These are phyloP conservation scores for Pichia californica DNA, from an alignment of 805 yeast species.

Conservation along the genomic window DNA sequence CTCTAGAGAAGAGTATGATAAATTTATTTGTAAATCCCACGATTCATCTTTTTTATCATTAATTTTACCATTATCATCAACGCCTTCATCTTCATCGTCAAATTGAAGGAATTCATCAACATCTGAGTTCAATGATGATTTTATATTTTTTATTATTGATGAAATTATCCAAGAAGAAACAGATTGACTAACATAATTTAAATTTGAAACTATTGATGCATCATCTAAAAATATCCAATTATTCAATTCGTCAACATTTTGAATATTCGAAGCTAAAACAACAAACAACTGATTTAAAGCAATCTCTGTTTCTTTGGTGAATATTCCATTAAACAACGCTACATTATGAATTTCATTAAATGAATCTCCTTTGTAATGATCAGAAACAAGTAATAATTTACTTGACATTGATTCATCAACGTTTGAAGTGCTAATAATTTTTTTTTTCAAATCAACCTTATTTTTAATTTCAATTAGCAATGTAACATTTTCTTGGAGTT, in stretches of 20 bases:
- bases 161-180: constrained; percentile 36
- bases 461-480: constrained; percentile 11
- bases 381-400: constrained; percentile 19
- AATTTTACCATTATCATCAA: constrained; percentile 9
- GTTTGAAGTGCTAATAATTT: background rate
- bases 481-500: constrained; percentile 14
- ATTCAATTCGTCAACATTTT: background rate
- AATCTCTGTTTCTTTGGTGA: constrained; percentile 20
- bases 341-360: constrained; percentile 2
- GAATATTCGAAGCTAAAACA: background rate
- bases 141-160: constrained; percentile 1
- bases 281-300: constrained; percentile 10
- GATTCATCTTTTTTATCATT: constrained; percentile 2
- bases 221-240: no score
- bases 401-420: constrained; percentile 13
- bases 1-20: constrained; percentile 30
- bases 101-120: constrained; percentile 19
- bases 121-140: background rate
- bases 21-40: constrained; percentile 6
- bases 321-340: constrained; percentile 17
- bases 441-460: constrained; percentile 7
- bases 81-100: constrained; percentile 27
- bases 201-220: background rate
- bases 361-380: constrained; percentile 14
- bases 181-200: constrained; percentile 10